phyloP scores from a whole-genome alignment of 768 basidiomycete genomes.

The Xerocomus spinulosus region DNA sequence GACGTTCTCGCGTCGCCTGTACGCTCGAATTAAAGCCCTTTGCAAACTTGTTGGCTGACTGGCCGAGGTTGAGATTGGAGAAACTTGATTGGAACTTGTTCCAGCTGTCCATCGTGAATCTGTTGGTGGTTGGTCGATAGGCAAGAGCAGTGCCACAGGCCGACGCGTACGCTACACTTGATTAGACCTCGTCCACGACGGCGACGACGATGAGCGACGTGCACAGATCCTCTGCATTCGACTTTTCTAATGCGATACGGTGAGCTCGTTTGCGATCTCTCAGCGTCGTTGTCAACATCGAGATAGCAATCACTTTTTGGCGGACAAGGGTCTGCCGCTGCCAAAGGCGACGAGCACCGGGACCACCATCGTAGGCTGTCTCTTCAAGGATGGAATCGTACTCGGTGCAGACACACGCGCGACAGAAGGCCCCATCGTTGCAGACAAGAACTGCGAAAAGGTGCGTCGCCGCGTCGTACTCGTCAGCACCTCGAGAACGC shows the following conservation, averaged over 20 bases:
- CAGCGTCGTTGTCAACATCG: neutral
- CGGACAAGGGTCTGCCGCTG: constrained; percentile 62
- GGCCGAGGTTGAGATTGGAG: constrained; percentile 61
- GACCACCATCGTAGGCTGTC: constrained; percentile 96
- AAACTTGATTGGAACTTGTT: constrained; percentile 61
- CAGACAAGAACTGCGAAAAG: constrained; percentile 99
- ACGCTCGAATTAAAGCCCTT: constrained; percentile 80
- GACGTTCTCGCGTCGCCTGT: constrained; percentile 80
- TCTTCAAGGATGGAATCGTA: constrained; percentile 89
- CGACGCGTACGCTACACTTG: constrained; percentile 33
- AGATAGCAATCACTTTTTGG: constrained; percentile 66
- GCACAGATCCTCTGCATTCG: constrained; percentile 58
- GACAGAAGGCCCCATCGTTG: constrained; percentile 90
- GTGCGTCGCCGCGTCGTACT: constrained; percentile 37
- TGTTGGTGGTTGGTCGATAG: neutral
- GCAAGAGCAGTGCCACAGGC: constrained; percentile 16
- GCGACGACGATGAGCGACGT: constrained; percentile 39
- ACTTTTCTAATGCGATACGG: constrained; percentile 76
- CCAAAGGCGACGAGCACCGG: constrained; percentile 90
- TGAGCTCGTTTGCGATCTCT: constrained; percentile 30
- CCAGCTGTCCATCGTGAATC: constrained; percentile 50
- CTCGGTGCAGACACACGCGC: constrained; percentile 97
- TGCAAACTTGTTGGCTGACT: constrained; percentile 69
- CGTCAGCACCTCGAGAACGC: neutral
- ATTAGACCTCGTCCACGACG: too few species aligned